Percentiles rank a stretch among this genome's conserved stretches.
phyloP scores from a whole-genome alignment of 2,329 filamentous ascomycete genomes.

The Lasiodiplodia citricola region DNA sequence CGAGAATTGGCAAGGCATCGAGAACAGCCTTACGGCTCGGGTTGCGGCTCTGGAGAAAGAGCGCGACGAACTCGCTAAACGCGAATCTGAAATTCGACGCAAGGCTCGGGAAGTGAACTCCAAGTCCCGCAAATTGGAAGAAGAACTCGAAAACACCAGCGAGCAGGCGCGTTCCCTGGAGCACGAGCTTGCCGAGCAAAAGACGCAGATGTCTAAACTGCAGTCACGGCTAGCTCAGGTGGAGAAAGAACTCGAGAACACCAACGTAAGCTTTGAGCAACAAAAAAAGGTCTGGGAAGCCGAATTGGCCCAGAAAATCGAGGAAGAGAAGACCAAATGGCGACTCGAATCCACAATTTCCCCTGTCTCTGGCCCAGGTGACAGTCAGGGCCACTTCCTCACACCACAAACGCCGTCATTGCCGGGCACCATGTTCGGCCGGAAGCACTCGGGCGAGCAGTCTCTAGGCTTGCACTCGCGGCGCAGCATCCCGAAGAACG shows the following conservation, averaged over 20 bases:
- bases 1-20: constrained; percentile 97
- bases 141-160: constrained; percentile 77
- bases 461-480: constrained; percentile 40
- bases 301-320: constrained; percentile 63
- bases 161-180: constrained; percentile 69
- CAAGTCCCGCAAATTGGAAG: constrained; percentile 72
- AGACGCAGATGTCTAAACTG: constrained; percentile 65
- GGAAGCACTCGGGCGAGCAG: constrained; percentile 47
- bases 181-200: constrained; percentile 66
- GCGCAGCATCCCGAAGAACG: constrained; percentile 38
- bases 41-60: constrained; percentile 84
- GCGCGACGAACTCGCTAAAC: constrained; percentile 80
- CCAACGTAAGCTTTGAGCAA: constrained; percentile 60
- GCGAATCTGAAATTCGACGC: constrained; percentile 85
- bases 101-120: constrained; percentile 85
- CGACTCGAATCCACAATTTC: constrained; percentile 50
- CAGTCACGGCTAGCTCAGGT: constrained; percentile 68
- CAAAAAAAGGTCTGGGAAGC: constrained; percentile 65
- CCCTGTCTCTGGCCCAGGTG: not conserved
- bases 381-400: not conserved
- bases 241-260: constrained; percentile 66
- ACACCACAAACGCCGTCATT: constrained; percentile 21
- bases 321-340: constrained; percentile 69
- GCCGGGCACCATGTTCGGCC: constrained; percentile 34
- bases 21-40: constrained; percentile 80